These are phyloP conservation scores for Solanum verrucosum DNA, from an alignment of 257 asterid genomes.

Conservation along the genomic window DNA sequence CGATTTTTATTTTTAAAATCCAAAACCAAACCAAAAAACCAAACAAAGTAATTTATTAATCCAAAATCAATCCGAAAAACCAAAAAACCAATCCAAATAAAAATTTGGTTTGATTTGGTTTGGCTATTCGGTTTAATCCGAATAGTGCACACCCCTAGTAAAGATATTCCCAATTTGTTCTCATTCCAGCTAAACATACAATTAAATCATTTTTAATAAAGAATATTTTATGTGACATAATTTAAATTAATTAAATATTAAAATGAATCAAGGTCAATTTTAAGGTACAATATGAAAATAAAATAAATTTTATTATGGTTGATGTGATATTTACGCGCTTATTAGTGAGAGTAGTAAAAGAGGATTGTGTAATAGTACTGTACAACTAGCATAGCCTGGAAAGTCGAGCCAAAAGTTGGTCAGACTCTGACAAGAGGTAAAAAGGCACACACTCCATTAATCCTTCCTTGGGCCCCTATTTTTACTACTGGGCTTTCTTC, in stretches of 20 bases:
- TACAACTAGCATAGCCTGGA: not conserved
- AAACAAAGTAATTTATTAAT: too few relatives aligned
- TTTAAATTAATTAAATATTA: too few relatives aligned
- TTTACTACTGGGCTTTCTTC: not conserved
- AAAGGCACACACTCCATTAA: not conserved
- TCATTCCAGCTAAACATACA: not conserved
- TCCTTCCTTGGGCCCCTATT: not conserved
- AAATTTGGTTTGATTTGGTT: too few relatives aligned
- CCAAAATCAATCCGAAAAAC: too few relatives aligned
- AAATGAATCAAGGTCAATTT: too few relatives aligned
- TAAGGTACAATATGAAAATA: too few relatives aligned
- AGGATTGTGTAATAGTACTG: not conserved
- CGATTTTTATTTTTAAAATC: too few relatives aligned
- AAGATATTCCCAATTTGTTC: not conserved
- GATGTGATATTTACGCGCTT: not conserved
- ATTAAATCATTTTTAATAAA: not conserved
- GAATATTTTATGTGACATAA: too few relatives aligned
- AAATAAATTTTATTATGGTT: not conserved
- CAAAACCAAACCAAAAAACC: too few relatives aligned
- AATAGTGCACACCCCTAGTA: too few relatives aligned
- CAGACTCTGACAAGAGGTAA: not conserved
- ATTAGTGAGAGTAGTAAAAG: not conserved
- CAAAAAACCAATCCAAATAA: too few relatives aligned
- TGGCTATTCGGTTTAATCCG: too few relatives aligned
- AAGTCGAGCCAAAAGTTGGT: slow-evolving; percentile 2